Conservation (phyloP, 257 asterid genomes). For the Pogostemon cablin region DNA sequence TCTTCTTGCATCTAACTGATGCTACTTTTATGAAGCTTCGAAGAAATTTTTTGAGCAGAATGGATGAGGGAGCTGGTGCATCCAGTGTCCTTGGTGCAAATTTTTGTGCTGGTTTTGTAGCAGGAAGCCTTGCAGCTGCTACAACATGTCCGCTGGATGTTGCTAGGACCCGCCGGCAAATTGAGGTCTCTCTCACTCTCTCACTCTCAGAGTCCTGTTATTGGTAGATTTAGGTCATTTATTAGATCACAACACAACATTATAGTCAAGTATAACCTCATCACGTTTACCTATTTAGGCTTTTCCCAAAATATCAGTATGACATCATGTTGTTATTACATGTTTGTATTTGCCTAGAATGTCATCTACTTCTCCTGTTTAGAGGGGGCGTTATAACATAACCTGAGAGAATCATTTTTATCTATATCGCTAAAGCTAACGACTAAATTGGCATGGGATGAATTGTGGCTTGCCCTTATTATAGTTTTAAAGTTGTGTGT, state of each 20-base stretch:
- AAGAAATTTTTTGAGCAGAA: conserved; percentile 58
- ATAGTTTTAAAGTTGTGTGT: too few species aligned
- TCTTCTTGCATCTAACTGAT: conserved; percentile 7
- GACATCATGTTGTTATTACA: neutral
- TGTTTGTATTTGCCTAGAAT: neutral
- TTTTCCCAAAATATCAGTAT: neutral
- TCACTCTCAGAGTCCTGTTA: neutral
- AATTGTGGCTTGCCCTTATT: too few species aligned
- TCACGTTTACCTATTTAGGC: neutral
- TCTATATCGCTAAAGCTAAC: too few species aligned
- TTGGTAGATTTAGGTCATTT: conserved; percentile 69
- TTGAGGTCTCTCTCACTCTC: conserved; percentile 53
- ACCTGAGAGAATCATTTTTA: conserved; percentile 31
- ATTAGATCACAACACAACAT: neutral
- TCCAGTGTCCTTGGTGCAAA: conserved; percentile 66
- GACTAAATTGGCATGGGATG: too few species aligned
- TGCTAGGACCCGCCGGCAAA: conserved; percentile 75
- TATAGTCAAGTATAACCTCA: neutral
- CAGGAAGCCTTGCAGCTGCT: conserved; percentile 88
- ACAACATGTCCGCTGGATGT: conserved; percentile 82
- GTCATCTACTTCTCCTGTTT: neutral
- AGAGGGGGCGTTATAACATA: conserved; percentile 2
- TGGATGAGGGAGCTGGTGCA: conserved; percentile 54
- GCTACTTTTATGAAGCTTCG: conserved; percentile 56
- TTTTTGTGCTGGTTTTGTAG: conserved; percentile 74